Base-by-base conservation (phyloP, 2,329 filamentous ascomycete species). In the Apiospora pterosperma region DNA sequence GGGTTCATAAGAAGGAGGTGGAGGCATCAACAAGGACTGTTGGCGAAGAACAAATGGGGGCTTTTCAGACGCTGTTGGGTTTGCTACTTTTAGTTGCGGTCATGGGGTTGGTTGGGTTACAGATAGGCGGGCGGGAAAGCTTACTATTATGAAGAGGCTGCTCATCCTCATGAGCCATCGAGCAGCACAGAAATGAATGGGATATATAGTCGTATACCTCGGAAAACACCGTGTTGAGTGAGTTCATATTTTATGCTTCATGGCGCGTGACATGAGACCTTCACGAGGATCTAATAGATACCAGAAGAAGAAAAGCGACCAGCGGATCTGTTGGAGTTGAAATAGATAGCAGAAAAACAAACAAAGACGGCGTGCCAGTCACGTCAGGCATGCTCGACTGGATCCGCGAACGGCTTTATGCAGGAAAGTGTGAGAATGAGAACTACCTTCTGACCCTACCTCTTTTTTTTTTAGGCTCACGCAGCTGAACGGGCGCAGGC, bases 41-140 rank as follows among this genome's bases (percentile, higher is more conserved):
- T 79, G 69, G 69, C 77, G 73, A 65, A 78, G 68, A 62, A 79
- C 72, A 69, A 71, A 71, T 70, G 79, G 77, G 25, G 74, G 72
- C 62, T 66, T 76, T 66, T 74, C 73, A 59, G 70, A 65, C 66
- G 69, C 75, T 77, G 65, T 39, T 34, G 48, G 28, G 48, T 31
- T n/a, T 19, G 48, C 25, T 31, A 34, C 31, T 19, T 16, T 55
- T 55, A 55, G 48, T 34, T 34, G 48, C 8, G 19, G 28, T 16
- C 19, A 12, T n/a, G 34, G 19, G 25, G 28, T 34, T 48, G 42
- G 28, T 21, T 21, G 48, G 48, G 28, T 55, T 34, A 19, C 23
- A 34, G 28, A 19, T 31, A 11, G 36, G 14, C 4, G 48, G 28
- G 11, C 19, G n/a, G 28, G 38, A n/a, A 21, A 8, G n/a, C 39